These are phyloP conservation scores for Aspergillus chevalieri DNA, from an alignment of 2,329 filamentous ascomycete species.

Conservation along the genomic window DNA sequence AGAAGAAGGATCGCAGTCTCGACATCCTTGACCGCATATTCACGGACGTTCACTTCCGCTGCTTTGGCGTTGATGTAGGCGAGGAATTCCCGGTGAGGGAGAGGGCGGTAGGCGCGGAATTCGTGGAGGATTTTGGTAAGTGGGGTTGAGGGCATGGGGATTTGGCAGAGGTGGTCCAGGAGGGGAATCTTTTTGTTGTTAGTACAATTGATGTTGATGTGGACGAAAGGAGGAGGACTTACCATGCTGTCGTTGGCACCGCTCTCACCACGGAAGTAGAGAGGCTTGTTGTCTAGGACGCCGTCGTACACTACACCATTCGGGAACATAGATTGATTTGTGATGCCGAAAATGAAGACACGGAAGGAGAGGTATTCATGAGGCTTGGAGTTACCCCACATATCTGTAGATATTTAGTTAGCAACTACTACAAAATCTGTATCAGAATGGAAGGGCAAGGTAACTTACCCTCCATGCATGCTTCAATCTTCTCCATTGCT, in stretches of 20 bases:
- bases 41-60: slow-evolving; percentile 40
- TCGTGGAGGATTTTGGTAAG: slow-evolving; percentile 82
- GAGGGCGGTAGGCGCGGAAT: slow-evolving; percentile 82
- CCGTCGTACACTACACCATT: slow-evolving; percentile 86
- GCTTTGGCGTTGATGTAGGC: slow-evolving; percentile 58
- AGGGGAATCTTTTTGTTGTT: slow-evolving; percentile 58
- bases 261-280: slow-evolving; percentile 83
- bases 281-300: slow-evolving; percentile 61
- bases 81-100: slow-evolving; percentile 81
- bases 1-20: slow-evolving; percentile 40
- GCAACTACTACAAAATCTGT: background rate
- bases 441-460: background rate
- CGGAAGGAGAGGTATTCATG: slow-evolving; percentile 81
- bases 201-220: background rate
- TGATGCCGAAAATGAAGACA: slow-evolving; percentile 96
- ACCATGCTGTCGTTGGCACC: slow-evolving; percentile 92
- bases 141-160: slow-evolving; percentile 82
- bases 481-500: slow-evolving; percentile 65
- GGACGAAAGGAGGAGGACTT: slow-evolving; percentile 10
- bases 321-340: slow-evolving; percentile 88
- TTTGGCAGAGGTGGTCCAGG: slow-evolving; percentile 77
- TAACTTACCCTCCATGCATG: slow-evolving; percentile 65
- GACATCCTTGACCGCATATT: slow-evolving; percentile 32
- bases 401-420: slow-evolving; percentile 43
- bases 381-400: slow-evolving; percentile 87